Evolutionary conservation across 768 basidiomycete genomes (phyloP).

Genomic region (Boletus tomentosulus): DNA sequence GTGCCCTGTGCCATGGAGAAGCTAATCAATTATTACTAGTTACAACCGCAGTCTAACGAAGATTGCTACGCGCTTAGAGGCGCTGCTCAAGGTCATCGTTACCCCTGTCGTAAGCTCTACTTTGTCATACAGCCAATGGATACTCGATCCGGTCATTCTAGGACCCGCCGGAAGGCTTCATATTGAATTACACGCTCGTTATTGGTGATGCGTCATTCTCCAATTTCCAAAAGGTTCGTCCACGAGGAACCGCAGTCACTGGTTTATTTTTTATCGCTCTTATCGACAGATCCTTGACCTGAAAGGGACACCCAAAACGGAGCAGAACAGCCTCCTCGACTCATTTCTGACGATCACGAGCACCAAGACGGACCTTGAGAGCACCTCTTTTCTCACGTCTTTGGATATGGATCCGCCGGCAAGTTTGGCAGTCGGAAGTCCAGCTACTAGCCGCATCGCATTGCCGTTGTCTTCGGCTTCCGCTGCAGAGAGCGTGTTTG

Average conservation of each 20-base stretch:
- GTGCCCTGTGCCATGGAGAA: neutral
- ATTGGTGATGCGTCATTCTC: conserved; percentile 93
- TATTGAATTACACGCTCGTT: conserved; percentile 90
- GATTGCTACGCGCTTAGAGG: conserved; percentile 78
- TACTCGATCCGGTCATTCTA: conserved; percentile 27
- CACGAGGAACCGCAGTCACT: conserved; percentile 9
- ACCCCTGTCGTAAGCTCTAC: conserved; percentile 72
- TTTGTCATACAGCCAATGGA: neutral
- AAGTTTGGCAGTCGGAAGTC: conserved; percentile 56
- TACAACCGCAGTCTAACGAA: conserved; percentile 82
- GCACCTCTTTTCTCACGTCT: conserved; percentile 86
- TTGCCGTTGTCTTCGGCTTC: conserved; percentile 40
- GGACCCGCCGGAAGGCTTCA: conserved; percentile 92
- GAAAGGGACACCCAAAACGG: conserved; percentile 82
- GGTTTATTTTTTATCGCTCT: neutral
- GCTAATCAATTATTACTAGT: conserved; percentile 37
- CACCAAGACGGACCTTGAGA: conserved; percentile 82
- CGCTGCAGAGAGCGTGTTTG: conserved; percentile 52
- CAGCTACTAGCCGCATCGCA: conserved; percentile 58
- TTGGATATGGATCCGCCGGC: conserved; percentile 92
- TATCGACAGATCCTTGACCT: conserved; percentile 80
- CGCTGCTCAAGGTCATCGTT: conserved; percentile 91
- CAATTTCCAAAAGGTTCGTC: conserved; percentile 91
- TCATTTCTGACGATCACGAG: conserved; percentile 91
- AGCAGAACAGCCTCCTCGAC: conserved; percentile 89